A percentile compares a stretch with the other conserved stretches of the same genome.
phyloP scores from a whole-genome alignment of 2,329 filamentous ascomycete genomes.

The Botrytis squamosa region DNA sequence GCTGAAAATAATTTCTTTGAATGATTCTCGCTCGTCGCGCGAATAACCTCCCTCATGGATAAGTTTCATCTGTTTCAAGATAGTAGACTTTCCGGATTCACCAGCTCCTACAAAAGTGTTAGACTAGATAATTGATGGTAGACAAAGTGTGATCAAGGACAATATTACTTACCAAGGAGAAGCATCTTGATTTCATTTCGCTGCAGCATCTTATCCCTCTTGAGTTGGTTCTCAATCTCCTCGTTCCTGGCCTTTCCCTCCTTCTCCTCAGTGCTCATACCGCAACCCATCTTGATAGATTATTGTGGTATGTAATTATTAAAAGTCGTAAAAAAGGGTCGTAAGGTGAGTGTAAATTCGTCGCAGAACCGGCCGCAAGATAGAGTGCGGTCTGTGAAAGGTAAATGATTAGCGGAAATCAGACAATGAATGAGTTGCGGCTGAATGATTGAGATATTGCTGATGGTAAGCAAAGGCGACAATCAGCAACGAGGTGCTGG shows the following conservation, averaged over 20 bases:
- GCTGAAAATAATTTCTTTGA: slow-evolving; percentile 92
- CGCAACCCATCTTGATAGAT: slow-evolving; percentile 88
- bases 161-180: slow-evolving; percentile 74
- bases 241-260: slow-evolving; percentile 99
- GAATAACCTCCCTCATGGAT: slow-evolving; percentile 99
- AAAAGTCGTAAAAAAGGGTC: slow-evolving; percentile 15
- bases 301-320: slow-evolving; percentile 19
- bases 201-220: slow-evolving; percentile 98
- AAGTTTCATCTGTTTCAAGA: slow-evolving; percentile 97
- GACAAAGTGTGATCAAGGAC: slow-evolving; percentile 5
- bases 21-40: slow-evolving; percentile 90
- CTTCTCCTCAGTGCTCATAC: slow-evolving; percentile 99
- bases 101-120: slow-evolving; percentile 56
- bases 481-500: background rate
- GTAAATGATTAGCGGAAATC: slow-evolving; percentile 16
- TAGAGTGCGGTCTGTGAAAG: slow-evolving; percentile 62
- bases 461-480: background rate
- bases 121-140: background rate
- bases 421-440: background rate
- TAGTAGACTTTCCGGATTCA: slow-evolving; percentile 95
- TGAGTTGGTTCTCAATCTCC: slow-evolving; percentile 99
- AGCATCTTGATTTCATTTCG: slow-evolving; percentile 99
- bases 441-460: slow-evolving; percentile 2
- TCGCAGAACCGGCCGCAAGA: slow-evolving; percentile 36
- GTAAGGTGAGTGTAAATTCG: background rate